Evolutionary conservation across 2,329 filamentous ascomycete species (phyloP).

Genomic region (Arthrobotrys sphaeroides): DNA sequence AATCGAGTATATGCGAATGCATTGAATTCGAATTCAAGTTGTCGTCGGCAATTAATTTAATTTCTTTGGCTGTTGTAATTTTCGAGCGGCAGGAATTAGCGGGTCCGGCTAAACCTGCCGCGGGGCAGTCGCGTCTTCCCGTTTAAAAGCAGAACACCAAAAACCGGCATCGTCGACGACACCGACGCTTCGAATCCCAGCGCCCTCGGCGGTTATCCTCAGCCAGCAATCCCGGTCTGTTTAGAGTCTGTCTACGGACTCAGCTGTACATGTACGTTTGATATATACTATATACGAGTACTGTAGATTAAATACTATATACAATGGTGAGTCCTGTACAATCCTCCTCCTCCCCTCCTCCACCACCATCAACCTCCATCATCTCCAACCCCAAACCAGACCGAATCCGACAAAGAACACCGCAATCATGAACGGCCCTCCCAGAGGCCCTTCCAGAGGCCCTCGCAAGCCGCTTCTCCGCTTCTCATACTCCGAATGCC

Average conservation of each 20-base stretch:
- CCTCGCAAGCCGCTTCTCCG: neutral
- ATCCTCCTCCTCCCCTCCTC: neutral
- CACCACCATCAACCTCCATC: neutral
- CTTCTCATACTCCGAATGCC: neutral
- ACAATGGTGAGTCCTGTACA: slow-evolving; percentile 17
- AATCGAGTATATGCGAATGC: too few relatives aligned
- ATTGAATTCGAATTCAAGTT: too few relatives aligned
- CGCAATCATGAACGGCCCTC: neutral
- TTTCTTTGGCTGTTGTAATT: slow-evolving; percentile 20
- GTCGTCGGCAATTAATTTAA: neutral
- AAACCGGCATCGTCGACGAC: neutral
- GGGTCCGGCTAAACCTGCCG: neutral
- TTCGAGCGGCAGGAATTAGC: slow-evolving; percentile 1
- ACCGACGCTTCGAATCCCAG: too few relatives aligned
- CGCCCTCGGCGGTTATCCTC: too few relatives aligned
- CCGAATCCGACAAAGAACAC: neutral
- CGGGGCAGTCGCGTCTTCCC: slow-evolving; percentile 5
- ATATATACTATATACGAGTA: too few relatives aligned
- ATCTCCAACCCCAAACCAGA: neutral
- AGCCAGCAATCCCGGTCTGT: too few relatives aligned
- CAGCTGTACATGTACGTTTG: too few relatives aligned
- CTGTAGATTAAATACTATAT: too few relatives aligned
- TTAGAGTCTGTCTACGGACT: too few relatives aligned
- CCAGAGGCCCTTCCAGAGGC: too few relatives aligned
- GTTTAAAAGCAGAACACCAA: neutral